Evolutionary conservation across 2,329 filamentous ascomycete genomes (phyloP), one percentile per base, ranked within the genome.

Genomic region (Leptosphaerulina australis): DNA sequence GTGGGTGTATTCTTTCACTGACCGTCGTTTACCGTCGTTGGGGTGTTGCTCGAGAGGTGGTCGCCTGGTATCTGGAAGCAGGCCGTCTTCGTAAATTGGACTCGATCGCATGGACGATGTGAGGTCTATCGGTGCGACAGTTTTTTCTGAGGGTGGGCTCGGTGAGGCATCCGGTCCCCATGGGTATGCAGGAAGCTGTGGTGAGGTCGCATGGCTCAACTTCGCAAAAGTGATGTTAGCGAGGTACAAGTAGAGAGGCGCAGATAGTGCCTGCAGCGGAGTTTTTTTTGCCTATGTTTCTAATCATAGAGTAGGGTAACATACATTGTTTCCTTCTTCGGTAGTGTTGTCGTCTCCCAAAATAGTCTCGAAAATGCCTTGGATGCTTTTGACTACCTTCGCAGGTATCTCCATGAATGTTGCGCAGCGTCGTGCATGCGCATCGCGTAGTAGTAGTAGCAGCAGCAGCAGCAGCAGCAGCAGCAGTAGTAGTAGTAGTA

Each of bases 141-240:
- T 4, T 5, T 4, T 17, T 10, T 1, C 9, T 25, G 30, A 14
- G 9, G 30, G 11, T 3, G 37, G 10, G n/a, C 15, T 21, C 8
- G 36, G 7, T 9, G 29, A 22, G 12, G 28, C 20, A 9, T 2
- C 24, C 22, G 15, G 36, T 12, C 2, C 24, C 22, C 24, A 44
- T 12, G 34, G 20, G 4, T 36, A 10, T 21, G 28, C 8, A 20
- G 34, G 43, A 2, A 31, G 30, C 11, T 7, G 10, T 2, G 29
- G 29, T 28, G 25, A 6, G 20, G 21, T 4, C n/a, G 52, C 62
- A 63, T 68, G 38, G 55, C 59, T 55, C 45, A 53, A 33, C 64
- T 68, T 53, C n/a, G 22, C 20, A 33, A 38, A 35, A 59, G 62
- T 60, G 45, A 40, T 12, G 51, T 66, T 55, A 64, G 62, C 41